Evolutionary conservation across 2,329 filamentous ascomycete species (phyloP).

Genomic region (Apiospora rasikravindrae): DNA sequence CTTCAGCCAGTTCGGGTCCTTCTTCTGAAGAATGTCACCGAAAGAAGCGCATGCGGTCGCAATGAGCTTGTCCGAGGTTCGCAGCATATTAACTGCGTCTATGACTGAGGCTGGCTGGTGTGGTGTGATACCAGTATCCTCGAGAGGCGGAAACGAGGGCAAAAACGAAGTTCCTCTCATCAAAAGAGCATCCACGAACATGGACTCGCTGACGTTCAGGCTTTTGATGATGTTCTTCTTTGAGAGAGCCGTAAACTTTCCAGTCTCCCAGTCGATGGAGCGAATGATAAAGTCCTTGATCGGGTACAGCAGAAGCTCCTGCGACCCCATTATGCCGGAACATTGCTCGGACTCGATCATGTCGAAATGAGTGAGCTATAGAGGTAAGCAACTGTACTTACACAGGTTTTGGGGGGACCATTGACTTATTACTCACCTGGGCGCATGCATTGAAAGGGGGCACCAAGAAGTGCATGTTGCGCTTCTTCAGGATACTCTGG

Average conservation of each 20-base stretch:
- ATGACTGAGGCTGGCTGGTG: conserved; percentile 67
- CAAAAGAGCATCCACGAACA: conserved; percentile 83
- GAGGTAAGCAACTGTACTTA: conserved; percentile 31
- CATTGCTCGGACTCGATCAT: conserved; percentile 69
- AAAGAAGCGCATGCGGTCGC: conserved; percentile 77
- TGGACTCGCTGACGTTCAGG: conserved; percentile 68
- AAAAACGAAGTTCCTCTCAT: conserved; percentile 85
- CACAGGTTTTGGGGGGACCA: not conserved
- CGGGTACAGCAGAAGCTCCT: conserved; percentile 85
- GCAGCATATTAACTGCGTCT: conserved; percentile 80
- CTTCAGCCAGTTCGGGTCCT: conserved; percentile 78
- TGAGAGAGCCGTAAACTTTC: conserved; percentile 65
- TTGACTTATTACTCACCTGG: conserved; percentile 62
- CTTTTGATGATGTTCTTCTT: conserved; percentile 74
- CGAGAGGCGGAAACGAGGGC: conserved; percentile 76
- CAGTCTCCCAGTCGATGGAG: conserved; percentile 70
- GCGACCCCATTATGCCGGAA: conserved; percentile 81
- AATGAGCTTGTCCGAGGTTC: conserved; percentile 71
- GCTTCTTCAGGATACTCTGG: conserved; percentile 72
- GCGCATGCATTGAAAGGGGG: conserved; percentile 88
- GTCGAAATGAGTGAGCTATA: conserved; percentile 78
- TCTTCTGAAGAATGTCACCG: conserved; percentile 76
- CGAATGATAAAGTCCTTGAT: conserved; percentile 76
- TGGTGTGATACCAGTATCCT: conserved; percentile 60
- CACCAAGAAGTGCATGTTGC: conserved; percentile 76